A percentile compares a stretch with the other conserved stretches of the same genome.
These are phyloP conservation scores for Colletotrichum agaves DNA, from an alignment of 2,329 filamentous ascomycete genomes.

Conservation along the genomic window DNA sequence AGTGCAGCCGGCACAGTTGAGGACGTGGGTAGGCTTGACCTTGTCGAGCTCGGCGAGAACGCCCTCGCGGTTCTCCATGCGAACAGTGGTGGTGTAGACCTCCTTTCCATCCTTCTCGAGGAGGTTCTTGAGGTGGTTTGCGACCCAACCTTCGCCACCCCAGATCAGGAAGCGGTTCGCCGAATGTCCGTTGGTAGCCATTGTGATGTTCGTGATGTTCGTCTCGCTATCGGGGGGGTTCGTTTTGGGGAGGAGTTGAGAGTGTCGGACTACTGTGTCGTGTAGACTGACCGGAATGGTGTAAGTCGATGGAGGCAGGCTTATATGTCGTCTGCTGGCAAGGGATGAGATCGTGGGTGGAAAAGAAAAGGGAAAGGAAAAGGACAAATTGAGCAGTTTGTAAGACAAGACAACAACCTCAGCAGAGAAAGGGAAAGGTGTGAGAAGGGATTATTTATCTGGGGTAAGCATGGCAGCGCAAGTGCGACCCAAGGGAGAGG, in stretches of 20 bases:
- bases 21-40: slow-evolving; percentile 72
- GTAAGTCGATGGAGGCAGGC: background rate
- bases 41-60: slow-evolving; percentile 67
- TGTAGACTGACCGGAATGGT: slow-evolving; percentile 11
- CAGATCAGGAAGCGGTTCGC: slow-evolving; percentile 68
- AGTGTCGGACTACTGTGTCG: slow-evolving; percentile 12
- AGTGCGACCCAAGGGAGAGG: slow-evolving; percentile 28
- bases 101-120: slow-evolving; percentile 70
- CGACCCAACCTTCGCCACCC: slow-evolving; percentile 72
- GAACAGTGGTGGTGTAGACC: slow-evolving; percentile 68
- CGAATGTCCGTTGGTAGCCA: slow-evolving; percentile 45
- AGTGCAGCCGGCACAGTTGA: slow-evolving; percentile 74
- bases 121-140: slow-evolving; percentile 68
- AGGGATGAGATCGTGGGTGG: slow-evolving; percentile 24
- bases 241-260: background rate
- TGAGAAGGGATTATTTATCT: slow-evolving; percentile 35
- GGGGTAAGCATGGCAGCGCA: slow-evolving; percentile 32
- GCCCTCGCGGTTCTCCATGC: slow-evolving; percentile 71
- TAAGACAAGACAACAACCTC: slow-evolving; percentile 15
- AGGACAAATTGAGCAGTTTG: slow-evolving; percentile 28
- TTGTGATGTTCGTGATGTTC: slow-evolving; percentile 33
- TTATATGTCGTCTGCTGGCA: slow-evolving; percentile 27
- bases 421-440: slow-evolving; percentile 14
- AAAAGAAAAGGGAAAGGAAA: slow-evolving; percentile 11
- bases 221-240: slow-evolving; percentile 16